Percentiles rank a stretch among this genome's conserved stretches.
phyloP scores from a whole-genome alignment of 495 filamentous ascomycete genomes.

The Penicillium parvum region DNA sequence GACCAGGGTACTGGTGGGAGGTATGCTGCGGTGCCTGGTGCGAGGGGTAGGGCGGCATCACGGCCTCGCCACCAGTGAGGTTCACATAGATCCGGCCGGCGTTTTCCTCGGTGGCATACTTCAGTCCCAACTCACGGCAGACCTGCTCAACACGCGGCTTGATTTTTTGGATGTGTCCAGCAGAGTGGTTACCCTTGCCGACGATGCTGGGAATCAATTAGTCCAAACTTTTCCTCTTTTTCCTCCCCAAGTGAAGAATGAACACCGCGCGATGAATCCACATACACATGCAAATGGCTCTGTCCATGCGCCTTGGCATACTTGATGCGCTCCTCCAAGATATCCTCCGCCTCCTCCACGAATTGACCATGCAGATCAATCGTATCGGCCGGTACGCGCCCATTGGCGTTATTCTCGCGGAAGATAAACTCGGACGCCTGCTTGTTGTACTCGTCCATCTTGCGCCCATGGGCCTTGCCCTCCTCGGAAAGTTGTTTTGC shows the following conservation, averaged over 20 bases:
- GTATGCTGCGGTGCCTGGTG: constrained; percentile 27
- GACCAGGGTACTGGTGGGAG: constrained; percentile 29
- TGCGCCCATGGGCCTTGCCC: constrained; percentile 73
- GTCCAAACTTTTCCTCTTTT: too few species aligned
- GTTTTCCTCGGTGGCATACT: constrained; percentile 82
- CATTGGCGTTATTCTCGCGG: constrained; percentile 78
- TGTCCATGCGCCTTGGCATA: constrained; percentile 67
- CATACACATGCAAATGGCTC: constrained; percentile 69
- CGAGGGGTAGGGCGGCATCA: constrained; percentile 46
- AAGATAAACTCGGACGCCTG: constrained; percentile 94
- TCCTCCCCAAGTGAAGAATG: background rate
- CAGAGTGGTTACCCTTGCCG: constrained; percentile 87
- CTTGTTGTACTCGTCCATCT: constrained; percentile 77
- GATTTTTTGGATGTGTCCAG: constrained; percentile 76
- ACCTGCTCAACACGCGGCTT: constrained; percentile 86
- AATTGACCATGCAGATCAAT: constrained; percentile 94
- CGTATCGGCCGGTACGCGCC: constrained; percentile 67
- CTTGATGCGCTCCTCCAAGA: constrained; percentile 75
- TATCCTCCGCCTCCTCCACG: constrained; percentile 89
- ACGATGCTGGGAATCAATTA: constrained; percentile 59
- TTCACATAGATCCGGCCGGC: constrained; percentile 77
- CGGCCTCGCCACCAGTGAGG: constrained; percentile 56
- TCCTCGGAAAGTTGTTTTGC: constrained; percentile 81
- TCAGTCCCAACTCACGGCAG: constrained; percentile 73
- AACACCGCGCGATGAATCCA: constrained; percentile 1